These are phyloP conservation scores for Artemisia tridentata DNA, from an alignment of 129 eudicot species.

Conservation along the genomic window DNA sequence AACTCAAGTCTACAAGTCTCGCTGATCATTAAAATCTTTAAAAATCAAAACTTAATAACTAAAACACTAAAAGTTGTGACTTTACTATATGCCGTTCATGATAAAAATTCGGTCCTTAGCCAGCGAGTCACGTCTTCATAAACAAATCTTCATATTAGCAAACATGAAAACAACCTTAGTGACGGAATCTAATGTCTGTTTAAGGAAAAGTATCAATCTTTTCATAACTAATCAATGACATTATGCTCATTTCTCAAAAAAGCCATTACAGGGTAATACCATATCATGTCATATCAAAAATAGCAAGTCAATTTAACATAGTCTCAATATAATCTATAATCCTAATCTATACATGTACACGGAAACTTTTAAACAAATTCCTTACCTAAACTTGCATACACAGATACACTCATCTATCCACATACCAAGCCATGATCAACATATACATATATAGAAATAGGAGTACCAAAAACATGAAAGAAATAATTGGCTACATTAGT, in stretches of 20 bases:
- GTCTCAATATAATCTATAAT: too few relatives aligned
- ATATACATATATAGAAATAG: conserved; percentile 24
- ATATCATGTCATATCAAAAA: conserved; percentile 3
- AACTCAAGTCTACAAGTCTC: too few relatives aligned
- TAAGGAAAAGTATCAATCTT: not conserved
- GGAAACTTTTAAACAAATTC: conserved; percentile 3
- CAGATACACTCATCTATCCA: conserved; percentile 26
- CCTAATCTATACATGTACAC: too few relatives aligned
- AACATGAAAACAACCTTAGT: too few relatives aligned
- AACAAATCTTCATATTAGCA: not conserved
- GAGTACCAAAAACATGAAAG: too few relatives aligned
- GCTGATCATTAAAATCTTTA: too few relatives aligned
- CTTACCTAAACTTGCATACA: conserved; percentile 23
- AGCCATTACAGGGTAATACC: not conserved
- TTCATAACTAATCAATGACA: too few relatives aligned
- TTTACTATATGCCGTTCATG: too few relatives aligned
- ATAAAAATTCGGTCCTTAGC: not conserved
- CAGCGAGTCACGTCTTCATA: not conserved
- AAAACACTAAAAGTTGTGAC: too few relatives aligned
- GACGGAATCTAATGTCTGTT: too few relatives aligned
- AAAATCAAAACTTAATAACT: too few relatives aligned
- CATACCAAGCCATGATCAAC: conserved; percentile 1
- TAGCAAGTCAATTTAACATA: not conserved
- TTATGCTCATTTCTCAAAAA: not conserved
- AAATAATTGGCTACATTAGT: too few relatives aligned